These are phyloP conservation scores for Bipolaris oryzae DNA, from an alignment of 2,329 filamentous ascomycete species.

Conservation along the genomic window DNA sequence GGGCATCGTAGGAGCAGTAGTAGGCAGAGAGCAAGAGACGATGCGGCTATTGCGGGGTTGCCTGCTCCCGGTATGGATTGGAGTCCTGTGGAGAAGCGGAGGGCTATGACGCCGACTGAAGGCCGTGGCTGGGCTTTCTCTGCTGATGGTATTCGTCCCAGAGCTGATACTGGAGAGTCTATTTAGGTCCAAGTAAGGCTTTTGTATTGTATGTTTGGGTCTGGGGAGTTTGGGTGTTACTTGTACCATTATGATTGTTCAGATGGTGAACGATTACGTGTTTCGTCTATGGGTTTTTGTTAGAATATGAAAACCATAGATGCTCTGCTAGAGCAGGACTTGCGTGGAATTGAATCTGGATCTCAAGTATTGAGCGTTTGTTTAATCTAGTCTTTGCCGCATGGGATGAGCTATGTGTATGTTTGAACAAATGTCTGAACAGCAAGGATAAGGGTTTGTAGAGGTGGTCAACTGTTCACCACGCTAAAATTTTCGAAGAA, in stretches of 20 bases:
- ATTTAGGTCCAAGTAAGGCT: constrained; percentile 11
- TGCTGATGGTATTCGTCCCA: constrained; percentile 36
- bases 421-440: no score
- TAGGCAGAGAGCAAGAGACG: constrained; percentile 39
- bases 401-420: no score
- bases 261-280: no score
- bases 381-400: no score
- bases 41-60: constrained; percentile 39
- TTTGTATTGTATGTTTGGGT: not conserved
- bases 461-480: no score
- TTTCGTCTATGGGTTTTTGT: no score
- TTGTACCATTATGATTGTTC: not conserved
- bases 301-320: no score
- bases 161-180: constrained; percentile 47
- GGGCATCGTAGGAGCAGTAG: constrained; percentile 7
- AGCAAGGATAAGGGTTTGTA: no score
- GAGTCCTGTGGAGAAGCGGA: constrained; percentile 47
- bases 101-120: constrained; percentile 50
- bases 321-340: no score
- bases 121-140: constrained; percentile 38
- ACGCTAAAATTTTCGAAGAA: no score
- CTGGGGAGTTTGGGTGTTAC: not conserved
- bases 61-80: constrained; percentile 46
- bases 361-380: no score
- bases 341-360: no score